These are phyloP conservation scores for Nectriaceae sp. DNA, from an alignment of 2,329 filamentous ascomycete species.

Conservation along the genomic window DNA sequence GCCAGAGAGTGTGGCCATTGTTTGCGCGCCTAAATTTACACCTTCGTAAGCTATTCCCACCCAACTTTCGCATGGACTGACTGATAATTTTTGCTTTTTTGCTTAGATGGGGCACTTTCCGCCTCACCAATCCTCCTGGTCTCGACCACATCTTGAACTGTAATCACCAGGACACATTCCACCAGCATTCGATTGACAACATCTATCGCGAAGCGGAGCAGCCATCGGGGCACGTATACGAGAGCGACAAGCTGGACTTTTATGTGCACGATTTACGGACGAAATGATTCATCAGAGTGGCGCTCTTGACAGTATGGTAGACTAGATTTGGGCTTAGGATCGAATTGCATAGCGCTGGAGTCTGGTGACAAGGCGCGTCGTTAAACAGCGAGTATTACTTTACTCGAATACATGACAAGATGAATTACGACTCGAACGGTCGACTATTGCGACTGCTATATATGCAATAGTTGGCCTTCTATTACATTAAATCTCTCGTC, in stretches of 20 bases:
- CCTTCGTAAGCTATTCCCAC: conserved; percentile 63
- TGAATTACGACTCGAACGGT: background rate
- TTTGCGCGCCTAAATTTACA: conserved; percentile 82
- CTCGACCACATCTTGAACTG: conserved; percentile 83
- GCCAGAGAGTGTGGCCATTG: conserved; percentile 93
- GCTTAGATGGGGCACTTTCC: conserved; percentile 84
- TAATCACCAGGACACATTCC: conserved; percentile 77
- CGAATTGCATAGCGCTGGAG: conserved; percentile 25
- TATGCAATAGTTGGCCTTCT: too few species aligned
- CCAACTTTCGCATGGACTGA: background rate
- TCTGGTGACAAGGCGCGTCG: too few species aligned
- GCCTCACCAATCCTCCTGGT: conserved; percentile 90
- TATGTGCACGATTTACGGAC: conserved; percentile 55
- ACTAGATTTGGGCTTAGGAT: background rate
- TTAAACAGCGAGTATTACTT: background rate
- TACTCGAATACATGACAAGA: background rate
- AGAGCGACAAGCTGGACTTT: conserved; percentile 65
- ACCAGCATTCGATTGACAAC: conserved; percentile 68
- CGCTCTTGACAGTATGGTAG: background rate
- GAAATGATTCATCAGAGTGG: conserved; percentile 15
- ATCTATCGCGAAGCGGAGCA: conserved; percentile 76
- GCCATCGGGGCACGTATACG: conserved; percentile 69
- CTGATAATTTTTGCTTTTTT: conserved; percentile 5
- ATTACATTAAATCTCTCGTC: too few species aligned
- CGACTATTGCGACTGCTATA: too few species aligned